These are phyloP conservation scores for Pseudogymnoascus sp. DNA, from an alignment of 2,329 filamentous ascomycete species.

Conservation along the genomic window DNA sequence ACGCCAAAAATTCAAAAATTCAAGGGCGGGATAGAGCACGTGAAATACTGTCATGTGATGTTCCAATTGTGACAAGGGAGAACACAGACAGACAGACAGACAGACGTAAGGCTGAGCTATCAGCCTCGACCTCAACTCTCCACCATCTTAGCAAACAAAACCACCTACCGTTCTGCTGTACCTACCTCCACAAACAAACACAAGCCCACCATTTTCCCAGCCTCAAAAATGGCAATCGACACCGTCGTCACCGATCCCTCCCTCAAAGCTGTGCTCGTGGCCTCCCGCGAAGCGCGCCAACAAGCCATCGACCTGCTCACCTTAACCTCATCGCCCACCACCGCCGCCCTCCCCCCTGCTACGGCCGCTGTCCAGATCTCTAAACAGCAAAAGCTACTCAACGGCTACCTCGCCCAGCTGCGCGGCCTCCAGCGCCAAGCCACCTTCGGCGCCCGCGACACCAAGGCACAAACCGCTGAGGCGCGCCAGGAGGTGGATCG, in stretches of 20 bases:
- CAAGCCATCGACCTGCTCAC: slow-evolving; percentile 61
- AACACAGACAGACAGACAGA: background rate
- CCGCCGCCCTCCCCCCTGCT: slow-evolving; percentile 36
- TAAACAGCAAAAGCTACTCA: slow-evolving; percentile 70
- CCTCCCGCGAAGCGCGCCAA: slow-evolving; percentile 63
- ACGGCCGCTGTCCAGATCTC: slow-evolving; percentile 51
- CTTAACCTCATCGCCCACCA: slow-evolving; percentile 46
- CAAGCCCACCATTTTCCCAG: background rate
- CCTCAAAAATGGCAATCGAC: slow-evolving; percentile 42
- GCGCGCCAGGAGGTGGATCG: slow-evolving; percentile 84
- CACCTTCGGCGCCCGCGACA: slow-evolving; percentile 71
- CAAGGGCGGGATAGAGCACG: background rate
- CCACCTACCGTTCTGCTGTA: background rate
- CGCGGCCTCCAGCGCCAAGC: slow-evolving; percentile 77
- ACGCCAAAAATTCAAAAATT: background rate
- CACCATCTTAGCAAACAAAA: background rate
- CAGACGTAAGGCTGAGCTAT: slow-evolving; percentile 2
- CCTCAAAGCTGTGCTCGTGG: slow-evolving; percentile 60
- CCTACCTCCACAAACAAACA: background rate
- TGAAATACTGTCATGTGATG: background rate
- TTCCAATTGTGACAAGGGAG: background rate
- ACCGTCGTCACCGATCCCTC: slow-evolving; percentile 55
- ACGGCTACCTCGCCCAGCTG: slow-evolving; percentile 69
- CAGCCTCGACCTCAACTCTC: slow-evolving; percentile 5
- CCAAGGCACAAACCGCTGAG: slow-evolving; percentile 78